A percentile compares a stretch with the other conserved stretches of the same genome.
These are phyloP conservation scores for Spergularia marina DNA, from an alignment of 148 eudicot genomes.

Conservation along the genomic window DNA sequence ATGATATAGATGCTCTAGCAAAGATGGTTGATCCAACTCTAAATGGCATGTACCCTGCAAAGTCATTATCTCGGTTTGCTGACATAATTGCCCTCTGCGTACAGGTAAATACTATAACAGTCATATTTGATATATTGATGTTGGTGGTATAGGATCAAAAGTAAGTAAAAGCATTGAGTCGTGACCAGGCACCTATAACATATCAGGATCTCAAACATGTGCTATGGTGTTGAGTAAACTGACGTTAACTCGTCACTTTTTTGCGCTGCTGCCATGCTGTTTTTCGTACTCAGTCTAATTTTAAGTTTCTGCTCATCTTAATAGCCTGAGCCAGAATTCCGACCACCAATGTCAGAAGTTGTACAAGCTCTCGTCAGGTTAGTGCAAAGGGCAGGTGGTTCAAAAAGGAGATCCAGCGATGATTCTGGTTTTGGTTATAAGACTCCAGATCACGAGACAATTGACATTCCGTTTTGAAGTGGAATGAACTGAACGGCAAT, in stretches of 20 bases:
- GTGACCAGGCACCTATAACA: not conserved
- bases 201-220: not conserved
- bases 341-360: slow-evolving; percentile 99
- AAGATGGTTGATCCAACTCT: slow-evolving; percentile 91
- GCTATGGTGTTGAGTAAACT: not conserved
- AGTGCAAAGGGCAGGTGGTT: slow-evolving; percentile 87
- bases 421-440: slow-evolving; percentile 72
- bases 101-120: slow-evolving; percentile 55
- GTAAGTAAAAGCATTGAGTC: not conserved
- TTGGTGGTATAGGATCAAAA: not conserved
- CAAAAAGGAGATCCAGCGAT: slow-evolving; percentile 72
- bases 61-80: slow-evolving; percentile 93
- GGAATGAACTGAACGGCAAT: not conserved
- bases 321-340: slow-evolving; percentile 93
- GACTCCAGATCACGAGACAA: slow-evolving; percentile 75
- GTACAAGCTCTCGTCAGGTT: slow-evolving; percentile 91
- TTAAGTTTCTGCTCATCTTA: not conserved
- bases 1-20: slow-evolving; percentile 88
- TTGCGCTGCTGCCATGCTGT: not conserved
- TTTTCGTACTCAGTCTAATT: not conserved
- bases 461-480: slow-evolving; percentile 50
- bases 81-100: slow-evolving; percentile 92
- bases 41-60: slow-evolving; percentile 98
- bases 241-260: not conserved
- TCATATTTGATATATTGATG: too few species aligned